Evolutionary conservation across 2,329 filamentous ascomycete species (phyloP), one percentile per base, ranked within the genome.

Genomic region (Fusarium sp.): DNA sequence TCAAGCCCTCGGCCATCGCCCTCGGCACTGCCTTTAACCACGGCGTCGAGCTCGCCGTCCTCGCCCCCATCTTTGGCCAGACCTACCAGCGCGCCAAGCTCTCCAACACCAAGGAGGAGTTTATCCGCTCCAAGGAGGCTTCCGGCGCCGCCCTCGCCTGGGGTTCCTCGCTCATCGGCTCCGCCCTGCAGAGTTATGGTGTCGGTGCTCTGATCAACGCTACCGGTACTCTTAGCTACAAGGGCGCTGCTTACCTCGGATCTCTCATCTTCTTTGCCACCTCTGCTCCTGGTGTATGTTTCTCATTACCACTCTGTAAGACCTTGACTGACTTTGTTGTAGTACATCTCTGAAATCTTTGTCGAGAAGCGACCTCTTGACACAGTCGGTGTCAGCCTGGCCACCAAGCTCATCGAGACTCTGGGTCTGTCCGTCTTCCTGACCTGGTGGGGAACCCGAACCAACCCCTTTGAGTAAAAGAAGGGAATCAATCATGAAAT

Each of bases 1-100:
- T 99, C 82, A 98, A 98, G 93, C 97, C 97, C 79, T 98, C 95
- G 82, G 96, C 97, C 81, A 98, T 99, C 82, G 97, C 96, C 81
- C 91, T 98, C 81, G 97, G 97, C 86, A 97, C 95, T 73, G 87
- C 95, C 85, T 99, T 98, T 92, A 98, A 94, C 90, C 96, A 99
- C 87, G 92, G 92, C 80, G 89, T 95, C 80, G 97, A 97, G 81
- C 92, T 97, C 75, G 95, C 94, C 73, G 91, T 98, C 79, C 90
- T 98, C 73, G 90, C 91, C 69, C 96, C 96, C 73, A 87, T 98
- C 85, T 98, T 98, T 84, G 96, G 97, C 82, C 93, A 97, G 81
- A 96, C 95, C 81, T 98, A 98, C 90, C 92, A 95, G 86, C 93
- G 94, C 79, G 95, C 96, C 78, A 95, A 97, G 90, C 87, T 90